These are phyloP conservation scores for Lasiodiplodia hormozganensis DNA, from an alignment of 2,329 filamentous ascomycete genomes.

Conservation along the genomic window DNA sequence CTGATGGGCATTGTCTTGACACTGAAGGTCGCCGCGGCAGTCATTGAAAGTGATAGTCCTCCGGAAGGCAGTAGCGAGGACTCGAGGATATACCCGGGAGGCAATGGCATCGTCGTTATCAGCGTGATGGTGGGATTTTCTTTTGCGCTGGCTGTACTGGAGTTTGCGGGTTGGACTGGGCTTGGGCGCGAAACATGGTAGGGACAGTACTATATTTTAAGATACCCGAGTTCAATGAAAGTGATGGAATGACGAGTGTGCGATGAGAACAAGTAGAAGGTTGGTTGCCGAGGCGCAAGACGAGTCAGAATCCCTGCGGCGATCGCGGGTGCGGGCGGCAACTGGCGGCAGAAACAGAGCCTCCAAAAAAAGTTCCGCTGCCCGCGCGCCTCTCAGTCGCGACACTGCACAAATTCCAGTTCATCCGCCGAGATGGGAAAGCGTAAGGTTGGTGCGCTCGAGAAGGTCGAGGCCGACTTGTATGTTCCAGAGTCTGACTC, in stretches of 20 bases:
- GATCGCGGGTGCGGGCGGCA: constrained; percentile 17
- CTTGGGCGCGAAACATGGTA: constrained; percentile 2
- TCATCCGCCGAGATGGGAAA: constrained; percentile 69
- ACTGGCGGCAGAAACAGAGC: constrained; percentile 2
- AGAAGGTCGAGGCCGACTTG: constrained; percentile 93
- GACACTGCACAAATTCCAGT: background rate
- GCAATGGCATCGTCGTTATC: constrained; percentile 44
- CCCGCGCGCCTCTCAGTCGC: background rate
- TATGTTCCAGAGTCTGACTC: constrained; percentile 42
- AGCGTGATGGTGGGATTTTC: constrained; percentile 45
- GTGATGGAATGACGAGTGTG: background rate
- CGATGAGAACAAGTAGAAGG: background rate
- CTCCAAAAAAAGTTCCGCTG: constrained; percentile 16
- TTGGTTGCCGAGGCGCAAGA: background rate
- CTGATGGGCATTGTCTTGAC: constrained; percentile 30
- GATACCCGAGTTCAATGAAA: background rate
- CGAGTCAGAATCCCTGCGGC: constrained; percentile 10
- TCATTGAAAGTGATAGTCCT: constrained; percentile 37
- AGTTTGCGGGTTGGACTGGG: constrained; percentile 32
- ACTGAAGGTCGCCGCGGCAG: constrained; percentile 41
- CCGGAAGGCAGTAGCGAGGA: constrained; percentile 34
- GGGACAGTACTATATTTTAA: background rate
- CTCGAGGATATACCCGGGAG: constrained; percentile 39
- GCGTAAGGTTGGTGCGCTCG: constrained; percentile 87
- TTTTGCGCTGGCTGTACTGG: constrained; percentile 38